Base-by-base conservation (phyloP, 495 filamentous ascomycete genomes). In the Neurospora cerealis region DNA sequence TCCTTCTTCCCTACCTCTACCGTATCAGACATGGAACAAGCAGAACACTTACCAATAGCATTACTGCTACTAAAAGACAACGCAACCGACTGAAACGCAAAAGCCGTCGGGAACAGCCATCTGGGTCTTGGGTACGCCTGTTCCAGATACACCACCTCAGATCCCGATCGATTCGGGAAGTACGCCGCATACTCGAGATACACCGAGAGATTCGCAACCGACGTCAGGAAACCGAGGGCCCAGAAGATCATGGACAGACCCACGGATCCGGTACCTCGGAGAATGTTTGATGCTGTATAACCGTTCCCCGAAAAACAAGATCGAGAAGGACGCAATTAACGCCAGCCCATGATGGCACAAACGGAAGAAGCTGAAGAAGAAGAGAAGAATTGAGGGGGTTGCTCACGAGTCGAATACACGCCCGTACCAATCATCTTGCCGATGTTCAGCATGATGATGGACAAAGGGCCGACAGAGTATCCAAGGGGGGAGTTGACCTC, bases 381-480 rank as follows among this genome's bases (percentile, higher is more conserved):
- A 21, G 69, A 28, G n/a, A 17, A 13, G 32, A 21, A 21, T 5
- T 39, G 1, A 9, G 15, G 34, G 46, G 41, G 13, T 5, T 7
- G 60, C 88, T 76, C 70, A 90, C 88, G 89, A 8, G 89, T 91
- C 21, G 88, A 89, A 78, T 88, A 92, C 4, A 92, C 85, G 15
- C 90, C 89, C 0, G 89, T 91, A 0, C 90, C 90, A 72, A 92
- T 86, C 89, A 91, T 92, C 77, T 88, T 86, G 74, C 86, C 88
- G 36, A 92, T 75, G 73, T 91, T 91, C 36, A 92, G 78, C 74
- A 89, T 89, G 44, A 90, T 81, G 28, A 88, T 86, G 11, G 88
- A 88, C 70, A 88, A 71, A 13, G 81, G 82, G 4, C 86, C 86
- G 11, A 91, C 89, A 5, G 85, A 78, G 76, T 90, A 90, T 5